Conservation (phyloP, 2,329 filamentous ascomycete species). For the Pezizomycotina sp. region DNA sequence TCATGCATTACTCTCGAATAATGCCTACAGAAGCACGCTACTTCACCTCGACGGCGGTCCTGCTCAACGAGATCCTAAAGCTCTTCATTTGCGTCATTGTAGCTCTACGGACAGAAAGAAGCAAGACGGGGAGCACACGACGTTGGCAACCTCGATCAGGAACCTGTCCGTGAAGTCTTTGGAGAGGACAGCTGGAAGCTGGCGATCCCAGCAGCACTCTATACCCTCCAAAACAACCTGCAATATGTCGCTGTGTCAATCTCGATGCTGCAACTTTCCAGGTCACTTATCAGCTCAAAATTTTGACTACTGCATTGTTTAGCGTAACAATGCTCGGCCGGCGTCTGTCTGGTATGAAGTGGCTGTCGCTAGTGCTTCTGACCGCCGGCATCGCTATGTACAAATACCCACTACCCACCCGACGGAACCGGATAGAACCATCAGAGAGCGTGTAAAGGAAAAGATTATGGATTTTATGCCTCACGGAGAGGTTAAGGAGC, state of each 20-base stretch:
- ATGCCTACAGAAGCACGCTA: conserved; percentile 74
- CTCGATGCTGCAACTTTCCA: conserved; percentile 86
- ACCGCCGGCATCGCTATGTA: conserved; percentile 72
- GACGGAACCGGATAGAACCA: conserved; percentile 39
- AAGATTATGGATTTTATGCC: conserved; percentile 34
- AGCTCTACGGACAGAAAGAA: conserved; percentile 54
- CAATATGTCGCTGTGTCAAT: conserved; percentile 88
- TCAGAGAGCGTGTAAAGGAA: conserved; percentile 61
- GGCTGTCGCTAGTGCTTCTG: conserved; percentile 63
- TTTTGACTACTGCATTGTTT: conserved; percentile 76
- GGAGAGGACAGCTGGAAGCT: conserved; percentile 88
- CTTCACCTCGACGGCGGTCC: conserved; percentile 82
- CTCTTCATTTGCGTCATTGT: conserved; percentile 71
- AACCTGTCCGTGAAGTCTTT: conserved; percentile 68
- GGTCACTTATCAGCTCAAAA: conserved; percentile 85
- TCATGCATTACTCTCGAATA: conserved; percentile 86
- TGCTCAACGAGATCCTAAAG: conserved; percentile 85
- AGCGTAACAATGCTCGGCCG: conserved; percentile 62
- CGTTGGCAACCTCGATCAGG: conserved; percentile 60
- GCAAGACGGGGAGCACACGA: conserved; percentile 40
- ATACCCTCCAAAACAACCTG: conserved; percentile 82
- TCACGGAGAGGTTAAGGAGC: conserved; percentile 36
- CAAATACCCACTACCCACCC: conserved; percentile 48
- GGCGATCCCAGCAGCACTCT: conserved; percentile 71
- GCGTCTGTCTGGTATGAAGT: conserved; percentile 54